These are phyloP conservation scores for Edaphochlamys debaryana DNA, from an alignment of 139 green algal genomes.

Conservation along the genomic window DNA sequence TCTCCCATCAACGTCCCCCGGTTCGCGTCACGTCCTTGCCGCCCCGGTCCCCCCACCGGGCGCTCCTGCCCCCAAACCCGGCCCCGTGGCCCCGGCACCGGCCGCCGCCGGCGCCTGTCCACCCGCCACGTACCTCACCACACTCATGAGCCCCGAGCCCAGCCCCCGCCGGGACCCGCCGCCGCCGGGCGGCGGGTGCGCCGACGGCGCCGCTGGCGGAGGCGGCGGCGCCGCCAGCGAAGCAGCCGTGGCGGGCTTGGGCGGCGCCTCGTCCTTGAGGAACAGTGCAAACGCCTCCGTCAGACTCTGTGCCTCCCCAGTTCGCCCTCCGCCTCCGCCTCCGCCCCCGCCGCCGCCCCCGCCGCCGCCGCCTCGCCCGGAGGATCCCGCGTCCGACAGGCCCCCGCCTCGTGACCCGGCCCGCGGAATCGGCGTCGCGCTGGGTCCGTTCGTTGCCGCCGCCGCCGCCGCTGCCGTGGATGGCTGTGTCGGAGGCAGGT, in stretches of 20 bases:
- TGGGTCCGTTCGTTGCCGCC: too few relatives aligned
- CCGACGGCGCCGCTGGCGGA: neutral
- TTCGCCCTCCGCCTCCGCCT: too few relatives aligned
- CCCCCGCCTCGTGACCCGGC: too few relatives aligned
- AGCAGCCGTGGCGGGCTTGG: slow-evolving; percentile 19
- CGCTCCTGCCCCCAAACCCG: neutral
- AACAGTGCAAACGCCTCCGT: slow-evolving; percentile 36
- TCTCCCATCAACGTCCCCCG: too few relatives aligned
- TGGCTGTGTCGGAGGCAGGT: too few relatives aligned
- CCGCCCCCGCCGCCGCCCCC: neutral
- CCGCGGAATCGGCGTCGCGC: too few relatives aligned
- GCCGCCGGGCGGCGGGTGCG: neutral
- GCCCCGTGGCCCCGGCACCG: neutral
- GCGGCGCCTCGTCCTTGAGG: neutral
- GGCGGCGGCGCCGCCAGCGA: slow-evolving; percentile 20
- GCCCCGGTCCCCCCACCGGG: too few relatives aligned
- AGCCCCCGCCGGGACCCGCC: neutral
- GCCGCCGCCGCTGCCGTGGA: too few relatives aligned
- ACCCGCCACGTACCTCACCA: slow-evolving; percentile 18
- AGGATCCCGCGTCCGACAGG: too few relatives aligned
- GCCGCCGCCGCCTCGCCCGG: too few relatives aligned
- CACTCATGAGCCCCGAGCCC: slow-evolving; percentile 5
- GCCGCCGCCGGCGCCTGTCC: neutral
- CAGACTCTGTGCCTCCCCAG: neutral
- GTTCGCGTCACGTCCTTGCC: too few relatives aligned